Conservation (phyloP, 2,329 filamentous ascomycete species). For the Ophiocordyceps unilateralis region DNA sequence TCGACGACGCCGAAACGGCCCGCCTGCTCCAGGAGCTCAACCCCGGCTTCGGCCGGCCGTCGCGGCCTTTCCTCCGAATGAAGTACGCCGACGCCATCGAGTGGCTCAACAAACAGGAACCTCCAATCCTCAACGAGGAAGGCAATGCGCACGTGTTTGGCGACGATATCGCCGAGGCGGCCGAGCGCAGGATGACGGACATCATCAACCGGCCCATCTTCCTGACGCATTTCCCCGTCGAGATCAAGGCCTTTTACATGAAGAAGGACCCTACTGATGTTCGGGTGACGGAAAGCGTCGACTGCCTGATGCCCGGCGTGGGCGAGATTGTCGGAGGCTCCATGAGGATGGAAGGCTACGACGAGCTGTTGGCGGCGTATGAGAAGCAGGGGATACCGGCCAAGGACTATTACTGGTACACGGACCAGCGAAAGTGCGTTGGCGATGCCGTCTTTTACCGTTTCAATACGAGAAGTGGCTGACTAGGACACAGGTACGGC, state of each 20-base stretch:
- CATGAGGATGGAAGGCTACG: conserved; percentile 89
- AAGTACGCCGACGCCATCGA: conserved; percentile 85
- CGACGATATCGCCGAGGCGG: conserved; percentile 95
- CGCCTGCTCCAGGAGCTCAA: conserved; percentile 71
- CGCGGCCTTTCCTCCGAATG: conserved; percentile 86
- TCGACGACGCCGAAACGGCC: conserved; percentile 57
- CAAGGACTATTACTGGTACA: conserved; percentile 93
- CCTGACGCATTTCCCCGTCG: conserved; percentile 88
- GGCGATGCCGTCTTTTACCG: too few species aligned
- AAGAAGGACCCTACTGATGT: conserved; percentile 64
- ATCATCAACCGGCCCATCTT: conserved; percentile 91
- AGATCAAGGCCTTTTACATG: conserved; percentile 99
- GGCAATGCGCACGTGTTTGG: conserved; percentile 80
- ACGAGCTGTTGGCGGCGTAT: conserved; percentile 79
- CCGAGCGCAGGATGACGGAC: conserved; percentile 93
- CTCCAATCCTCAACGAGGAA: conserved; percentile 70
- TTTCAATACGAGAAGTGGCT: neutral
- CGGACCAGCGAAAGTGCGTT: conserved; percentile 67
- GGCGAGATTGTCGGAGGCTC: conserved; percentile 93
- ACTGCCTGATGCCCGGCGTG: conserved; percentile 74
- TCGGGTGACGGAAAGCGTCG: conserved; percentile 84
- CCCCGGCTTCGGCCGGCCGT: conserved; percentile 69
- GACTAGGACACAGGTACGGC: conserved; percentile 38
- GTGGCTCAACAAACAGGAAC: conserved; percentile 74
- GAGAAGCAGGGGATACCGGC: conserved; percentile 73